Evolutionary conservation across 2,329 filamentous ascomycete species (phyloP), one percentile per base, ranked within the genome.

Genomic region (Tetracladium maxilliforme): DNA sequence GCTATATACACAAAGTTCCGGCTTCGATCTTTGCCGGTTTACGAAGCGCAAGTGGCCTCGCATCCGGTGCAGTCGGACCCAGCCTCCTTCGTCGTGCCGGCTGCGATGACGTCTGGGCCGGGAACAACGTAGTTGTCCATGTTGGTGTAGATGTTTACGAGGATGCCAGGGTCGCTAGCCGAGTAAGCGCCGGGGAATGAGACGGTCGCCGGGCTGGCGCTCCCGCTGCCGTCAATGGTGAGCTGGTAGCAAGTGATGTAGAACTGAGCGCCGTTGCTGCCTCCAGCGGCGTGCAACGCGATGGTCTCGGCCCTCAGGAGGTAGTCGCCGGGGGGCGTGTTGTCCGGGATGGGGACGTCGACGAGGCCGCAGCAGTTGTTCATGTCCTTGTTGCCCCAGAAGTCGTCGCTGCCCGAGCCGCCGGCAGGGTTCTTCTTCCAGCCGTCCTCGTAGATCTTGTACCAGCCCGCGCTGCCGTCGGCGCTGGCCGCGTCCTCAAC

Each of bases 281-380:
- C 39, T 30, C 44, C 42, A 10, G 62, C 62, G 11, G 62, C 59
- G 44, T 69, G 62, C 22, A 68, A 48, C 6, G 62, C 62, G 21
- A 67, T 51, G 16, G 61, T 50, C 47, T 70, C 64, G 15, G 61
- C 56, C 21, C 64, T 54, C 40, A 70, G 45, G 15, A 70, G 54
- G 35, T 69, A 69, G 24, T 67, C 51, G 22, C 64, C 64, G 3
- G 59, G 48, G 4, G 62, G 56, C 30, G 69, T 52, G 45, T 56
- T 60, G 17, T 48, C 39, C 20, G 64, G 64, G 31, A 69, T 43
- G 31, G 46, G 49, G 44, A 67, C 59, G 36, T 52, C 59, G 20
- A 48, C 42, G 51, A 57, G 62, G 16, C 61, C 49, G 26, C 49
- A 52, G 27, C 48, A 47, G 28, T 27, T 36, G 31, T 52, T 51